Evolutionary conservation across 2,329 filamentous ascomycete genomes (phyloP).

Genomic region (Claviceps sp.): DNA sequence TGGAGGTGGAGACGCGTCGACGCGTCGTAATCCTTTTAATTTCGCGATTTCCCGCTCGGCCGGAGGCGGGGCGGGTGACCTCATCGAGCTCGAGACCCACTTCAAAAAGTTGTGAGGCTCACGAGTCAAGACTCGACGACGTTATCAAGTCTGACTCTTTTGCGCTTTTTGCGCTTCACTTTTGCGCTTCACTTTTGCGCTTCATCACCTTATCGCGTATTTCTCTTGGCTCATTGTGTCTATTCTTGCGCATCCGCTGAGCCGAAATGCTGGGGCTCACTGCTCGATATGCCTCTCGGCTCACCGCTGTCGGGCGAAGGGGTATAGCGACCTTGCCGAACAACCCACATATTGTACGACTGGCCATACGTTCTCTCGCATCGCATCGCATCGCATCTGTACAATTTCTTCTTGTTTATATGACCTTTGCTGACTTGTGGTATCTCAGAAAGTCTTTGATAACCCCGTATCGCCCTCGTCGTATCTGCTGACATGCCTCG

Average conservation of each 20-base stretch:
- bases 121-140: neutral
- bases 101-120: neutral
- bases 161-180: no score
- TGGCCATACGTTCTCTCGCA: neutral
- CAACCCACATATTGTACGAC: conserved; percentile 39
- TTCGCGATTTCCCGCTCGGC: conserved; percentile 11
- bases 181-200: neutral
- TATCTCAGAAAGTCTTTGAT: conserved; percentile 43
- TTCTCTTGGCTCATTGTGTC: neutral
- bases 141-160: no score
- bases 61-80: conserved; percentile 16
- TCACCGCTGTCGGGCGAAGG: conserved; percentile 14
- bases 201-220: no score
- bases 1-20: neutral
- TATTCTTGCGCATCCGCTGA: neutral
- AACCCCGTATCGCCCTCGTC: conserved; percentile 29
- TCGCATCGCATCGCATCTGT: neutral
- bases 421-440: conserved; percentile 1
- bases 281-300: conserved; percentile 13
- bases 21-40: conserved; percentile 19
- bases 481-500: conserved; percentile 46
- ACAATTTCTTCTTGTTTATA: neutral
- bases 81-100: conserved; percentile 12
- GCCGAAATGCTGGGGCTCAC: conserved; percentile 14
- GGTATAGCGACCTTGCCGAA: conserved; percentile 32